phyloP scores from a whole-genome alignment of 2,329 filamentous ascomycete species.

The Ophiostoma populinum region DNA sequence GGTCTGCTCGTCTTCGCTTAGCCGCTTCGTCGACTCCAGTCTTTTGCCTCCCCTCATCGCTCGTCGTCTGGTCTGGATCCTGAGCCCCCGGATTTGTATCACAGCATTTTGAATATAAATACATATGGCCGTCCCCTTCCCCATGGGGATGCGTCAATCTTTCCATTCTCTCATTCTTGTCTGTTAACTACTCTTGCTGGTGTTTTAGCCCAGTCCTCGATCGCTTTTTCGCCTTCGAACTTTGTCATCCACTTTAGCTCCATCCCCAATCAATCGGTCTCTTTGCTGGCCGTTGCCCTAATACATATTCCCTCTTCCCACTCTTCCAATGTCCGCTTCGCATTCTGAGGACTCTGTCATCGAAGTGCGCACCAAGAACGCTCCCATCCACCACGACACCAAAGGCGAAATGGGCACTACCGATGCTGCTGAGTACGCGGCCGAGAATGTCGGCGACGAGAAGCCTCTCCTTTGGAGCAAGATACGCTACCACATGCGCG shows the following conservation, averaged over 20 bases:
- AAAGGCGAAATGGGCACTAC: conserved; percentile 6
- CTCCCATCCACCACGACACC: background rate
- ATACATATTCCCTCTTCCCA: too few species aligned
- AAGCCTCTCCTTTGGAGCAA: conserved; percentile 27
- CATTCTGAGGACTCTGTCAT: conserved; percentile 5
- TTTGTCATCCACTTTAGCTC: background rate
- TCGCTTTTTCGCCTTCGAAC: background rate
- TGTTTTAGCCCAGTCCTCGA: background rate
- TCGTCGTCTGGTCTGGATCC: background rate
- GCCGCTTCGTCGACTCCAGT: background rate
- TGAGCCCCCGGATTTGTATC: background rate
- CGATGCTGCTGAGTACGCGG: conserved; percentile 3
- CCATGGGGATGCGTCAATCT: conserved; percentile 4
- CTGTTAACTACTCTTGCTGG: background rate
- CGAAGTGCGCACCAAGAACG: conserved; percentile 4
- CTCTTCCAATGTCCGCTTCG: conserved; percentile 7
- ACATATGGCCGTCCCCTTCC: conserved; percentile 3
- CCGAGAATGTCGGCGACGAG: conserved; percentile 1
- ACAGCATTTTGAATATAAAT: background rate
- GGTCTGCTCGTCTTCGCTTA: background rate
- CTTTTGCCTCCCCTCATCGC: background rate
- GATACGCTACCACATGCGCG: conserved; percentile 31
- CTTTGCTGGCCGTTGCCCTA: too few species aligned
- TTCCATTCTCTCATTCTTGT: background rate
- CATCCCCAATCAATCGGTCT: background rate